These are phyloP conservation scores for Arctostaphylos glauca DNA, from an alignment of 148 eudicot genomes.

Conservation along the genomic window DNA sequence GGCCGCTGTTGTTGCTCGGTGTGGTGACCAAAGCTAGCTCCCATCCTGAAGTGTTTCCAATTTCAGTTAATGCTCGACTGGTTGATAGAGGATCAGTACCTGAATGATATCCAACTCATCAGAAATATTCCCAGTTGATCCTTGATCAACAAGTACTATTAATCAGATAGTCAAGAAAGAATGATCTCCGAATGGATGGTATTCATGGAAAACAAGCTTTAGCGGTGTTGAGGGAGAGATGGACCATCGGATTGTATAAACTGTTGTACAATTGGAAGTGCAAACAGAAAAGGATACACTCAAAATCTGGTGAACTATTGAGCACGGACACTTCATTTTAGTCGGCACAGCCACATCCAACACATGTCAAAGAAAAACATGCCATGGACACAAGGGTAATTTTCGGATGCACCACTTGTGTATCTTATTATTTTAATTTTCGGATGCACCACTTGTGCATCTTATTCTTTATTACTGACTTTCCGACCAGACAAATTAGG, in stretches of 20 bases:
- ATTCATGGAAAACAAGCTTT: neutral
- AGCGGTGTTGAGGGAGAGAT: neutral
- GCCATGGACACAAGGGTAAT: neutral
- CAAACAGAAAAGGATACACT: neutral
- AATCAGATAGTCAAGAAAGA: neutral
- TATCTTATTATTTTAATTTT: neutral
- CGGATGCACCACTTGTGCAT: neutral
- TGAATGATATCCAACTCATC: constrained; percentile 18
- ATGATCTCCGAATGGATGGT: neutral
- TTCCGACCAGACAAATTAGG: neutral
- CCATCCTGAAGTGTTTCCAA: constrained; percentile 80
- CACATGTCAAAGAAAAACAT: neutral
- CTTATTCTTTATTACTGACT: neutral
- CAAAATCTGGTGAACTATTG: neutral
- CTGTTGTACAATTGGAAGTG: neutral
- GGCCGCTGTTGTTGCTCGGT: constrained; percentile 61
- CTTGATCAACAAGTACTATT: neutral
- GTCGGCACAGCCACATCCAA: neutral
- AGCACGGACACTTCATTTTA: neutral
- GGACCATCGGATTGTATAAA: neutral
- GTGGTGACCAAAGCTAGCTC: constrained; percentile 84
- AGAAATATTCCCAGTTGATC: neutral
- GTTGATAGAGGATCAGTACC: constrained; percentile 52
- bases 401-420: neutral
- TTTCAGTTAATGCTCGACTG: constrained; percentile 43